Base-by-base conservation (phyloP, 2,329 filamentous ascomycete genomes). In the Ophiocordyceps camponoti-floridani region DNA sequence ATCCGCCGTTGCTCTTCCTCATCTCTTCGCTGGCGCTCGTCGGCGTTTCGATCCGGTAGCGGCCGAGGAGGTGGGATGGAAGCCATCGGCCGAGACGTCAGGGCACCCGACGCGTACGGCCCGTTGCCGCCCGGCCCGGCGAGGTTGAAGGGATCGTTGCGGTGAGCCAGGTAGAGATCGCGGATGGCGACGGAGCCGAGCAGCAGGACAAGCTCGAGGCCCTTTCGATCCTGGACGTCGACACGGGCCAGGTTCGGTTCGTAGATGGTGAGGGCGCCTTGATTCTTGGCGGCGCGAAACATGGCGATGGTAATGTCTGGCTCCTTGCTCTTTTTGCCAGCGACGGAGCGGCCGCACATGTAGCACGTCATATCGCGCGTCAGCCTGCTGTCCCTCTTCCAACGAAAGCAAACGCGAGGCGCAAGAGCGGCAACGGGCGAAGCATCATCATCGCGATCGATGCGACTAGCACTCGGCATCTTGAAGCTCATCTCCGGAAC, bases 231-330 rank as follows among this genome's bases (percentile, higher is more conserved):
- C 60, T 98, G 87, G 49, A 96, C 78, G 40, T 96, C 88, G 11
- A 96, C 82, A 7, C 91, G 73, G 48, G 82, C 80, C 56, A 96
- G 70, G 57, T 96, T 96, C 5, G 89, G 84, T 61, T 98, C 84
- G 65, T 96, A 95, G 40, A 98, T 72, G 2, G 88, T 94, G 47
- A 96, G 63, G 28, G 61, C 57, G 33, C 64, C 66, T 53, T 88
- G 84, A 42, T 67, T 63, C 52, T 77, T 80, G 26, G 80, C 69
- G 16, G 74, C 72, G 51, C 82, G 79, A 68, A 88, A 94, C 53
- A 96, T 73, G 2, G 86, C 87, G n/a, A 96, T 72, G 0, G 87
- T 88, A 52, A 96, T 96, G 62, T 96, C 91, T 0, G 91, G 89
- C 58, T 98, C 91, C 58, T 84, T 89, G 65, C 72, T 83, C 67